Conservation (phyloP, 352 stramenopile genomes). For the Phytophthora tentaculata region DNA sequence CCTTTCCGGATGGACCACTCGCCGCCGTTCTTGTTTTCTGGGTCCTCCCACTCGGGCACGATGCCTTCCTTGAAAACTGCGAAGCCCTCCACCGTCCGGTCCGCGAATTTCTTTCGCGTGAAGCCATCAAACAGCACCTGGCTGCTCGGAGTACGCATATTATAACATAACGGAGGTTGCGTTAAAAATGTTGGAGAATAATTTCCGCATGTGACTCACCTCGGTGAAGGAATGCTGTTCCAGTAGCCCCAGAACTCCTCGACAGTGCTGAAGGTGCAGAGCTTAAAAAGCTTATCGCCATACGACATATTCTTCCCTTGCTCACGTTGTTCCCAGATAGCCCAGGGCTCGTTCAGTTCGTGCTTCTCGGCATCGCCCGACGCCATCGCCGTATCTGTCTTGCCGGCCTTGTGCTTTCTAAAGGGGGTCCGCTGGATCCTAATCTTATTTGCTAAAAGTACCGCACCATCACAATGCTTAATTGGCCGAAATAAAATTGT, state of each 20-base stretch:
- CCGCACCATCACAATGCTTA: not conserved
- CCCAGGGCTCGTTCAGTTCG: slow-evolving; percentile 83
- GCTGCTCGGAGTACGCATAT: slow-evolving; percentile 26
- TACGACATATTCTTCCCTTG: slow-evolving; percentile 83
- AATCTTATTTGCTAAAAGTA: not conserved
- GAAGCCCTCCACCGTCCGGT: slow-evolving; percentile 94
- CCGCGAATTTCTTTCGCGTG: slow-evolving; percentile 91
- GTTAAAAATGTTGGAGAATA: slow-evolving; percentile 15
- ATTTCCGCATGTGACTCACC: slow-evolving; percentile 32
- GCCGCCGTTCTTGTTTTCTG: slow-evolving; percentile 87
- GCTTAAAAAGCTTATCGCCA: slow-evolving; percentile 87
- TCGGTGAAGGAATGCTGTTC: slow-evolving; percentile 92
- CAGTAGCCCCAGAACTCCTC: slow-evolving; percentile 93
- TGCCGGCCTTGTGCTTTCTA: not conserved
- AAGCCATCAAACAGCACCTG: slow-evolving; percentile 86
- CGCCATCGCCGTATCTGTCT: slow-evolving; percentile 45
- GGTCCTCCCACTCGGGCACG: slow-evolving; percentile 90
- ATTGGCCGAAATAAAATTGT: not conserved
- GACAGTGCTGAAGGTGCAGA: slow-evolving; percentile 86
- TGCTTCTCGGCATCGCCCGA: slow-evolving; percentile 62
- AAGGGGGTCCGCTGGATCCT: not conserved
- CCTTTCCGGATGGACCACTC: slow-evolving; percentile 89
- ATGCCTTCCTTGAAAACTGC: slow-evolving; percentile 93
- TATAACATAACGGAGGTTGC: slow-evolving; percentile 4
- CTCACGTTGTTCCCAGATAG: slow-evolving; percentile 88